These are phyloP conservation scores for Peronospora farinosa DNA, from an alignment of 352 stramenopile genomes.

Conservation along the genomic window DNA sequence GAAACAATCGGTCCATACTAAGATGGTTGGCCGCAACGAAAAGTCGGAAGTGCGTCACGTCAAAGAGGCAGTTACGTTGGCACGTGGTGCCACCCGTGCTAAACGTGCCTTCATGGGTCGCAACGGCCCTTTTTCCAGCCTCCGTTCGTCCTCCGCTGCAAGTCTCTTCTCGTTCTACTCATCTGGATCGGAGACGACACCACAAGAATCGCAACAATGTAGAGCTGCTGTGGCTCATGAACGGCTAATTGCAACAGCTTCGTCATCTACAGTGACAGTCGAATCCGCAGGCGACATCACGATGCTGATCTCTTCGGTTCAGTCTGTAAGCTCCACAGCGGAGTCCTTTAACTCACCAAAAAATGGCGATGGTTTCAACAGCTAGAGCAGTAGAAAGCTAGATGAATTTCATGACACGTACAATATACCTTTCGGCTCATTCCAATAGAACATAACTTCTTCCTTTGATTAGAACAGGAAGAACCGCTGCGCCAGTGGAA, in stretches of 20 bases:
- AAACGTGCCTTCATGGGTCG: slow-evolving; percentile 56
- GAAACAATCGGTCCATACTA: slow-evolving; percentile 41
- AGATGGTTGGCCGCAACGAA: slow-evolving; percentile 58
- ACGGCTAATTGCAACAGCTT: slow-evolving; percentile 19
- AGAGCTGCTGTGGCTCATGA: slow-evolving; percentile 21
- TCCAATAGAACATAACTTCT: neutral
- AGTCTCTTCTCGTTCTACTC: slow-evolving; percentile 33
- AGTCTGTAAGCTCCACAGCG: slow-evolving; percentile 21
- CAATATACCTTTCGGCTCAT: slow-evolving; percentile 14
- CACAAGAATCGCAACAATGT: slow-evolving; percentile 13
- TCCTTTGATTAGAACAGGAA: slow-evolving; percentile 86
- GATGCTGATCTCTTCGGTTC: slow-evolving; percentile 23
- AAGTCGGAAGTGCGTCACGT: slow-evolving; percentile 51
- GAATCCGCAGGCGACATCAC: slow-evolving; percentile 24
- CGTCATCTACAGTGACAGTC: slow-evolving; percentile 21
- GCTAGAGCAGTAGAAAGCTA: slow-evolving; percentile 19
- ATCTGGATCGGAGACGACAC: slow-evolving; percentile 20
- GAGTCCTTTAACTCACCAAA: slow-evolving; percentile 26
- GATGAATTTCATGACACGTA: slow-evolving; percentile 18
- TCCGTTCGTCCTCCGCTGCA: slow-evolving; percentile 22
- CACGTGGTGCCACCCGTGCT: slow-evolving; percentile 37
- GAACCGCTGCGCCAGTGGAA: slow-evolving; percentile 90
- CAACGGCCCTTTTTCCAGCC: slow-evolving; percentile 24
- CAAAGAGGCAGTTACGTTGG: slow-evolving; percentile 45
- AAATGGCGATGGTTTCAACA: slow-evolving; percentile 15